Percentiles rank a stretch among this genome's conserved stretches.
Conservation (phyloP, 169 alveolate genomes). For the Eimeria sp. region DNA sequence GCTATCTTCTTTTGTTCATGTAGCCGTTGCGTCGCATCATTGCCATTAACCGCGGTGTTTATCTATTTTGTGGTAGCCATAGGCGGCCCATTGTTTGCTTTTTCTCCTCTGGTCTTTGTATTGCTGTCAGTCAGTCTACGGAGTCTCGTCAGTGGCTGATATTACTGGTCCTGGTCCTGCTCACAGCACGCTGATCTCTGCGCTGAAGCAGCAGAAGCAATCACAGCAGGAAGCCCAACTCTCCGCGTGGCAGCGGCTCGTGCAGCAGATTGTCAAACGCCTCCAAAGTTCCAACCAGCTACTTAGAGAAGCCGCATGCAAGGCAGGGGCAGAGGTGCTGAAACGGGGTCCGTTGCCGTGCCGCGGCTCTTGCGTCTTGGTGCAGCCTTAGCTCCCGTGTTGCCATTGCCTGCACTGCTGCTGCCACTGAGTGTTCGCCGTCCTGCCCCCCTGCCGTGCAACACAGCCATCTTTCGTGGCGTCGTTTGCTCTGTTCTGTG, state of each 20-base stretch:
- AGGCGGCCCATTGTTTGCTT: neutral
- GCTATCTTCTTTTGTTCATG: neutral
- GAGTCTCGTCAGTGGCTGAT: slow-evolving; percentile 75
- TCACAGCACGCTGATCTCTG: slow-evolving; percentile 22
- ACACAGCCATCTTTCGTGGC: neutral
- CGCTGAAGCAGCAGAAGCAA: slow-evolving; percentile 55
- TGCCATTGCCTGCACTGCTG: neutral
- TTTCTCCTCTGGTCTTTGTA: neutral
- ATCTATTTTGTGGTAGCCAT: neutral
- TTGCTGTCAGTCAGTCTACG: slow-evolving; percentile 41
- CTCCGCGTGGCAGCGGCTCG: slow-evolving; percentile 49
- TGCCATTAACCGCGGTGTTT: neutral
- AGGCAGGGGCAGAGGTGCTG: slow-evolving; percentile 58
- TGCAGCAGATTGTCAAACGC: slow-evolving; percentile 37
- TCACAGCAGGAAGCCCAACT: neutral
- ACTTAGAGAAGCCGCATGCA: slow-evolving; percentile 72
- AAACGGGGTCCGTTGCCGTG: slow-evolving; percentile 23
- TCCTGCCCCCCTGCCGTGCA: neutral
- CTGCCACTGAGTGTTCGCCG: neutral
- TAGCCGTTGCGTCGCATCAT: neutral
- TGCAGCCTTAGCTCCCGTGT: neutral
- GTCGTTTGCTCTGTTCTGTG: neutral
- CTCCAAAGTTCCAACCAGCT: slow-evolving; percentile 52
- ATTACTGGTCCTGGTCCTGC: slow-evolving; percentile 31
- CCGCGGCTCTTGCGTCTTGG: neutral